Evolutionary conservation across 2,329 filamentous ascomycete genomes (phyloP).

Genomic region (Davidsoniella virescens): DNA sequence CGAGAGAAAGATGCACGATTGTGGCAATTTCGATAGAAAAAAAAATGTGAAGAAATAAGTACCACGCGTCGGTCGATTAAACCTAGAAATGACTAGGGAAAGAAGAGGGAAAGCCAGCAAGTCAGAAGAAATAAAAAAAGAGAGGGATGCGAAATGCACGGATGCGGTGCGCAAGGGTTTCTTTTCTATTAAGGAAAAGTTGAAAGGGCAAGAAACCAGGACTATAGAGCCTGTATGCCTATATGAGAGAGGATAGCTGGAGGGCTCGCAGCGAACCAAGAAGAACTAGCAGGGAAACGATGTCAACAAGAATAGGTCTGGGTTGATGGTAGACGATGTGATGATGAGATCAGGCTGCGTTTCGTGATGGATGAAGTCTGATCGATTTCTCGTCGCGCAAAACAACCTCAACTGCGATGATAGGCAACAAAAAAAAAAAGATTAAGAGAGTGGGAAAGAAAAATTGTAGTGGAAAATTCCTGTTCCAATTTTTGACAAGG

Average conservation of each 20-base stretch:
- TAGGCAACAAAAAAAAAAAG: not conserved
- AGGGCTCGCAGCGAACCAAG: not conserved
- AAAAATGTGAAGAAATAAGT: conserved; percentile 1
- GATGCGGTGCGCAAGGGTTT: conserved; percentile 12
- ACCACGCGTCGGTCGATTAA: not conserved
- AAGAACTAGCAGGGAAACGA: not conserved
- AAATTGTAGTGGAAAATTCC: not conserved
- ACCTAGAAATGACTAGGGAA: conserved; percentile 1
- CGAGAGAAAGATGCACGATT: conserved; percentile 4
- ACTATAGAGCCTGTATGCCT: not conserved
- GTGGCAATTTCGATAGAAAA: conserved; percentile 1
- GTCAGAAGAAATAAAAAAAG: conserved; percentile 5
- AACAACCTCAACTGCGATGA: not conserved
- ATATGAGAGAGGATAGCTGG: not conserved
- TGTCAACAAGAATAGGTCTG: not conserved
- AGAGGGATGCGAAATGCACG: conserved; percentile 9
- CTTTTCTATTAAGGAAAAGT: not conserved
- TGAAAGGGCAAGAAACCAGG: not conserved
- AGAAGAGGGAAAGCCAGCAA: conserved; percentile 3
- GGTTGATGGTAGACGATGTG: not conserved
- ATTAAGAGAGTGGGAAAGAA: not conserved
- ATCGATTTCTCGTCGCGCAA: not conserved
- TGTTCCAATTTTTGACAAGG: too few species aligned
- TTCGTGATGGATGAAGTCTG: not conserved
- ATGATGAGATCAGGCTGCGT: not conserved